phyloP scores from a whole-genome alignment of 75 land plant genomes.

The Isoetes taiwanensis region DNA sequence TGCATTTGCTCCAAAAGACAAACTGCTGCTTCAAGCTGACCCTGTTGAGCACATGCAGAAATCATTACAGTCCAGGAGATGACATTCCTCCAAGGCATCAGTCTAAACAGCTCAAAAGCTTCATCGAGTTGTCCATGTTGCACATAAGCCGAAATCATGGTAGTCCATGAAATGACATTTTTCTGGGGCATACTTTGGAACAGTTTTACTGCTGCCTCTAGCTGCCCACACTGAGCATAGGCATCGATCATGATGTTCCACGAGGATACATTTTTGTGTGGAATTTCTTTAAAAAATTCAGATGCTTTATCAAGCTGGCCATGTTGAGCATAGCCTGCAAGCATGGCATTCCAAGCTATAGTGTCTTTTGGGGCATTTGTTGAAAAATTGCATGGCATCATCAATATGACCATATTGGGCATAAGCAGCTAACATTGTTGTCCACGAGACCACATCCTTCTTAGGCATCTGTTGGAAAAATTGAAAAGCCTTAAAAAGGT shows the following conservation, averaged over 20 bases:
- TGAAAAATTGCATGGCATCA: not conserved
- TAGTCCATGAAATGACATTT: slow-evolving; percentile 29
- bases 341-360: not conserved
- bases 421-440: slow-evolving; percentile 3
- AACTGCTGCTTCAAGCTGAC: no score
- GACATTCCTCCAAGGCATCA: slow-evolving; percentile 4
- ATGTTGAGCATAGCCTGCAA: not conserved
- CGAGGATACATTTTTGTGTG: not conserved
- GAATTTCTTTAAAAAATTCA: not conserved
- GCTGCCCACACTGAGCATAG: not conserved
- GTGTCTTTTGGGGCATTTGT: not conserved
- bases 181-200: slow-evolving; percentile 16
- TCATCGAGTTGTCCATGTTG: no score
- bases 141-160: no score
- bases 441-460: no score
- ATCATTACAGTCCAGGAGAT: slow-evolving; percentile 35
- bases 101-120: not conserved
- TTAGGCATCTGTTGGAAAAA: no score
- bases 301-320: not conserved
- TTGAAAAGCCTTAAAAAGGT: no score
- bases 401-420: slow-evolving; percentile 7
- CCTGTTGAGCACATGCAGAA: no score
- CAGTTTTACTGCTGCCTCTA: slow-evolving; percentile 14
- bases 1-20: no score
- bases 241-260: not conserved